Evolutionary conservation across 768 basidiomycete species (phyloP).

Genomic region (Suillus clintonianus): DNA sequence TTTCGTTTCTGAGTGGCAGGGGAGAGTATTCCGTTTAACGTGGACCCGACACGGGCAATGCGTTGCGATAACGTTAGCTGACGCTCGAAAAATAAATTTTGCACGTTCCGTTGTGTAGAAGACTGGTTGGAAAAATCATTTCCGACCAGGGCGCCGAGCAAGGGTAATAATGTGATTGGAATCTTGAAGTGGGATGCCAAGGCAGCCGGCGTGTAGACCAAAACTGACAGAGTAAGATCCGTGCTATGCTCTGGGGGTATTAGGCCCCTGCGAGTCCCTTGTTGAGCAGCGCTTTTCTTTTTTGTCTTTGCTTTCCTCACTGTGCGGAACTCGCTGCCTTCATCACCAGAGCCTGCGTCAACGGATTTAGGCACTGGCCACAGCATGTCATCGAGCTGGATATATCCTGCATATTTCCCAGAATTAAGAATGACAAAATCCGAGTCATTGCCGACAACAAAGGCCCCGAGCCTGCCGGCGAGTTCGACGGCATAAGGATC

Average conservation of each 20-base stretch:
- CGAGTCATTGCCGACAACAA: slow-evolving; percentile 78
- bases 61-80: slow-evolving; percentile 59
- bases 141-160: slow-evolving; percentile 77
- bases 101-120: slow-evolving; percentile 50
- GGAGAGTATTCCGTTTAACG: slow-evolving; percentile 55
- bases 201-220: slow-evolving; percentile 58
- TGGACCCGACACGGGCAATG: slow-evolving; percentile 63
- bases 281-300: slow-evolving; percentile 38
- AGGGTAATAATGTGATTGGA: slow-evolving; percentile 70
- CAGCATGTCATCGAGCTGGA: slow-evolving; percentile 74
- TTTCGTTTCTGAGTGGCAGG: slow-evolving; percentile 50
- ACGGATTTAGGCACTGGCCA: slow-evolving; percentile 47
- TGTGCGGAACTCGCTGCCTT: slow-evolving; percentile 59
- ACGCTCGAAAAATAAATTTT: slow-evolving; percentile 69
- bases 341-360: slow-evolving; percentile 33
- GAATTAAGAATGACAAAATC: slow-evolving; percentile 80
- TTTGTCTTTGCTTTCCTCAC: slow-evolving; percentile 56
- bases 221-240: slow-evolving; percentile 52
- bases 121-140: slow-evolving; percentile 73
- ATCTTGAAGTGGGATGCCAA: slow-evolving; percentile 69
- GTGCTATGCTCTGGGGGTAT: slow-evolving; percentile 53
- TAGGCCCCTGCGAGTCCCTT: slow-evolving; percentile 31
- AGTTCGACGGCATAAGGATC: slow-evolving; percentile 86
- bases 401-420: slow-evolving; percentile 76
- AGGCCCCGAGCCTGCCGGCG: slow-evolving; percentile 71